These are phyloP conservation scores for Erythrophleum ivorense DNA, from an alignment of 331 rosid species.

Conservation along the genomic window DNA sequence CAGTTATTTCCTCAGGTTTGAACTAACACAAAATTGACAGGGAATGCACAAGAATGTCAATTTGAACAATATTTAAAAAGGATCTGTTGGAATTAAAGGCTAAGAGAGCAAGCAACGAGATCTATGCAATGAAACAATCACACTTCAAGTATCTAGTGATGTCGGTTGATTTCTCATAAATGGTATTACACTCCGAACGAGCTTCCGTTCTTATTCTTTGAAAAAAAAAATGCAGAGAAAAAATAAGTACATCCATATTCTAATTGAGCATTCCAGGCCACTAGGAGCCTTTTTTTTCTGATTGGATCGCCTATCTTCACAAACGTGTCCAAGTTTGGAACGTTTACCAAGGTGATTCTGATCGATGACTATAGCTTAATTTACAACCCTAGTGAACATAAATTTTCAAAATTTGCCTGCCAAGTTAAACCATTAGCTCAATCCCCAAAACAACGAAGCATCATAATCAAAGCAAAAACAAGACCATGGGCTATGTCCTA, in stretches of 20 bases:
- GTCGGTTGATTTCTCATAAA: conserved; percentile 1
- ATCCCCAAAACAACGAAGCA: background rate
- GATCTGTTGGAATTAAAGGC: conserved; percentile 19
- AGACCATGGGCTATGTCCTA: background rate
- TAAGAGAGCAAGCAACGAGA: background rate
- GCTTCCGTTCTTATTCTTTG: background rate
- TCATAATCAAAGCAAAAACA: background rate
- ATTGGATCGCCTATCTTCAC: background rate
- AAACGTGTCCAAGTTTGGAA: conserved; percentile 13
- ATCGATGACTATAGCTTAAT: background rate
- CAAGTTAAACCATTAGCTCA: background rate
- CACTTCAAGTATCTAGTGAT: conserved; percentile 13
- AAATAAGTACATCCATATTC: background rate
- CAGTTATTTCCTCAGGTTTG: conserved; percentile 81
- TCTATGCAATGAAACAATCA: background rate
- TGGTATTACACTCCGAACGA: background rate
- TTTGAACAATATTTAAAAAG: background rate
- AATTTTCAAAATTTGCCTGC: conserved; percentile 6
- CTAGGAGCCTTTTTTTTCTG: background rate
- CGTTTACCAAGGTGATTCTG: conserved; percentile 17
- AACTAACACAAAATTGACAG: conserved; percentile 50
- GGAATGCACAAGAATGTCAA: conserved; percentile 25
- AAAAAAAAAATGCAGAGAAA: background rate
- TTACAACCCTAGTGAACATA: conserved; percentile 14
- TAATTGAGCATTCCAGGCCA: conserved; percentile 1